Evolutionary conservation across 106 monocot species (phyloP), one percentile per base, ranked within the genome.

Genomic region (Amphibolis antarctica): DNA sequence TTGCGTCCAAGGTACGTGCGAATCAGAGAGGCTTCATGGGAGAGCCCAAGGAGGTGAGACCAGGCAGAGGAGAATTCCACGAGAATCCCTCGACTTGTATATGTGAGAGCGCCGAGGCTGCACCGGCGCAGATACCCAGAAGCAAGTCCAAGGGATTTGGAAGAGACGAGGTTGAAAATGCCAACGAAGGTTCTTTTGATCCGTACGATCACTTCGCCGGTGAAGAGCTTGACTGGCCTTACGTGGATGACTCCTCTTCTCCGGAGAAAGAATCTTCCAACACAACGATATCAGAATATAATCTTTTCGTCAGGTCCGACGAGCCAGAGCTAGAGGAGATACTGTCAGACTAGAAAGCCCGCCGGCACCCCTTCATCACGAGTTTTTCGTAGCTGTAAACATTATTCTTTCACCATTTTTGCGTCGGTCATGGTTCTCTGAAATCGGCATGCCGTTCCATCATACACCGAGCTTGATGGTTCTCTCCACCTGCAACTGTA

Each of bases 1-100:
- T 98, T 75, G 60, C 78, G 0, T 68, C 85, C 10, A 98, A 83
- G 46, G 76, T 98, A 12, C 68, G 59, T 5, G 75, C 76, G 28
- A 68, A 71, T 55, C 98, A 98, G 53, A 91, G 72, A 60, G 90
- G 90, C 10, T 98, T 88, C 65, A 87, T 98, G 84, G 98, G 98
- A 15, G 98, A 98, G 18, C 98, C 98, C 10, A 81, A 85, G 22
- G 98, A 98, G 70, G 71, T 91, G 10, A 86, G 82, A 55, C 82
- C 87, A 0, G 98, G 98, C 15, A 80, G 85, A 67, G 98, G 98
- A 23, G 91, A 88, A 62, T 98, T 91, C 46, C 98, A 98, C 66
- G 91, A 98, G 44, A 81, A 88, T 44, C 98, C 98, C 5, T 66
- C 76, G 1, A 50, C 78, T 0, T 98, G 98, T 24, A 47, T 78